Conservation (phyloP, 768 basidiomycete genomes). For the Kwoniella sp. region DNA sequence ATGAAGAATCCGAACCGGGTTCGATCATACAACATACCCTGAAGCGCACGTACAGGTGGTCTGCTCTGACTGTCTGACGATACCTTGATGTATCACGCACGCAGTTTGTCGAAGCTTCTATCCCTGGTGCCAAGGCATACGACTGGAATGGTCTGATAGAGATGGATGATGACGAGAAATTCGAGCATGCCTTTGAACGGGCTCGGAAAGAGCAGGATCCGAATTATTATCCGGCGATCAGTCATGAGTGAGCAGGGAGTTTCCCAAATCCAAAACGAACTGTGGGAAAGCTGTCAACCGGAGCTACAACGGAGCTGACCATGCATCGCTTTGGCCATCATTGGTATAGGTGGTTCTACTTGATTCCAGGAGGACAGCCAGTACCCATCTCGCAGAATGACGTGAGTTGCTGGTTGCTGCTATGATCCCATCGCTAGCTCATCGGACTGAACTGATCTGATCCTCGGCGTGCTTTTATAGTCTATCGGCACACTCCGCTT, state of each 20-base stretch:
- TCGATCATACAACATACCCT: no score
- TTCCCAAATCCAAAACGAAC: no score
- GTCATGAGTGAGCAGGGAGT: not conserved
- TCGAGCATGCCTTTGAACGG: not conserved
- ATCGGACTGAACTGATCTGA: no score
- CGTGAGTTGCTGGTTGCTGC: no score
- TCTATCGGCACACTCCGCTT: not conserved
- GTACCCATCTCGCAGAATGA: not conserved
- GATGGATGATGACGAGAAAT: not conserved
- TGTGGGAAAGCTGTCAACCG: no score
- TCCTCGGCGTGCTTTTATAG: no score
- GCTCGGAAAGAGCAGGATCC: not conserved
- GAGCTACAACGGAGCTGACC: no score
- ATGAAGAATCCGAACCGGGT: no score
- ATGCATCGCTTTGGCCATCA: not conserved
- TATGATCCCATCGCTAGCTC: no score
- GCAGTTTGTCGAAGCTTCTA: not conserved
- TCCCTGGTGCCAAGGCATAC: not conserved
- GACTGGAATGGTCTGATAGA: not conserved
- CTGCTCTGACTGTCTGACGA: no score
- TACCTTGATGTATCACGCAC: not conserved
- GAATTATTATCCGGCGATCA: not conserved
- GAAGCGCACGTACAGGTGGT: no score
- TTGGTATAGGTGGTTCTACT: not conserved
- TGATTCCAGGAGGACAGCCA: not conserved